Evolutionary conservation across 202 grass and related monocot species (phyloP), one percentile per base, ranked within the genome.

Genomic region (Panicum virgatum): DNA sequence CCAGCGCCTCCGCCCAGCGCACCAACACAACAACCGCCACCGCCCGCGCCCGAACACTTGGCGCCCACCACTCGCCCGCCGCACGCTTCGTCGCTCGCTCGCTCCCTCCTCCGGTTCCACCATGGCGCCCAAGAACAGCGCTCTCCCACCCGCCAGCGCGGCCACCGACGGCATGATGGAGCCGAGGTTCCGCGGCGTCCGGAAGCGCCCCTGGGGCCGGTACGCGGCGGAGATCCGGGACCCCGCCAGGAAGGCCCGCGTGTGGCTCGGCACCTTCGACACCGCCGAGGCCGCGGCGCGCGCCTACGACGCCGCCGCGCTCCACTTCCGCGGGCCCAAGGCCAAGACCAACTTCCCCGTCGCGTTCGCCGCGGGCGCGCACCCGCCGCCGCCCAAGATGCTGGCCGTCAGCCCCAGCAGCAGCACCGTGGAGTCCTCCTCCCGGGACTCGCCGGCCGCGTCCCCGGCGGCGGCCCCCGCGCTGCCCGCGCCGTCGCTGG

Each of bases 191-290:
- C 91, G 93, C 82, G 93, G 93, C 43, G 93, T 96, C 9, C 51
- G 93, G 38, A 96, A 93, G 90, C 76, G 93, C 27, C 93, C 93
- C 6, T 96, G 93, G 93, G 93, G 93, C 15, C 27, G 88, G 66
- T 96, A 91, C 54, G 93, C 93, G 68, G 93, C 93, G 58, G 93
- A 96, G 83, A 96, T 96, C 88, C 88, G 93, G 37, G 90, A 96
- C 69, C 93, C 93, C 3, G 84, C 74, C 2, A 87, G 83, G 80
- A 93, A 93, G 79, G 85, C 79, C 0, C 96, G 96, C 22, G 92
- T 98, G 36, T 98, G 96, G 96, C 92, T 98, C 45, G 96, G 96
- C 69, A 98, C 96, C 74, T 98, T 95, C 83, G 89, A 98, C 84
- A 98, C 96, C 47, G 96, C 96, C 72, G 92, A 98, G 69, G 88